phyloP scores from a whole-genome alignment of 257 asterid genomes.

The Fraxinus cuspidata region DNA sequence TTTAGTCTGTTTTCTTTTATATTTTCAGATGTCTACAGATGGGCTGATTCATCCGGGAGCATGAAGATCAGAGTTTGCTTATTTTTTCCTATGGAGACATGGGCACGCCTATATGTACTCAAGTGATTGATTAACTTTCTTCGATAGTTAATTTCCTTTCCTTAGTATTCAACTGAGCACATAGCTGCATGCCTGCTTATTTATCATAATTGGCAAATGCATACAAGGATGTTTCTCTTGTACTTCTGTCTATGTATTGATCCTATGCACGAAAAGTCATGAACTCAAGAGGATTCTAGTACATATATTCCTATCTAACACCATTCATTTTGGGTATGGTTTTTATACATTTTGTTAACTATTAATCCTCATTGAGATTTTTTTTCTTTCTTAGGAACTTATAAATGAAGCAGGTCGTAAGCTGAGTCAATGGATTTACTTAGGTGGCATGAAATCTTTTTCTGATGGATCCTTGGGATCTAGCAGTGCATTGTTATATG shows the following conservation, averaged over 20 bases:
- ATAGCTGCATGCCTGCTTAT: constrained; percentile 1
- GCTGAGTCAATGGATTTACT: constrained; percentile 82
- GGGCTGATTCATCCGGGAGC: constrained; percentile 78
- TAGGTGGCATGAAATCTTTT: constrained; percentile 93
- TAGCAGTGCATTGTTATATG: constrained; percentile 75
- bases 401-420: constrained; percentile 55
- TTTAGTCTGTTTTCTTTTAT: constrained; percentile 23
- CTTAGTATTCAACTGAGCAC: constrained; percentile 12
- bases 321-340: background rate
- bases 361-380: constrained; percentile 7
- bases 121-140: constrained; percentile 14
- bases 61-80: constrained; percentile 86
- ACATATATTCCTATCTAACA: background rate
- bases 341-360: constrained; percentile 9
- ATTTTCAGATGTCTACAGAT: constrained; percentile 80
- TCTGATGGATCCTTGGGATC: constrained; percentile 99
- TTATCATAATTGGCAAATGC: background rate
- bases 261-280: background rate
- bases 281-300: background rate
- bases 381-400: constrained; percentile 49
- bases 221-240: background rate
- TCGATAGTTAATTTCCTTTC: constrained; percentile 9
- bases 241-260: background rate
- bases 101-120: constrained; percentile 78
- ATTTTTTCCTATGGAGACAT: constrained; percentile 86